Evolutionary conservation across 2,329 filamentous ascomycete genomes (phyloP), one percentile per base, ranked within the genome.

Genomic region (Neurospora sp.): DNA sequence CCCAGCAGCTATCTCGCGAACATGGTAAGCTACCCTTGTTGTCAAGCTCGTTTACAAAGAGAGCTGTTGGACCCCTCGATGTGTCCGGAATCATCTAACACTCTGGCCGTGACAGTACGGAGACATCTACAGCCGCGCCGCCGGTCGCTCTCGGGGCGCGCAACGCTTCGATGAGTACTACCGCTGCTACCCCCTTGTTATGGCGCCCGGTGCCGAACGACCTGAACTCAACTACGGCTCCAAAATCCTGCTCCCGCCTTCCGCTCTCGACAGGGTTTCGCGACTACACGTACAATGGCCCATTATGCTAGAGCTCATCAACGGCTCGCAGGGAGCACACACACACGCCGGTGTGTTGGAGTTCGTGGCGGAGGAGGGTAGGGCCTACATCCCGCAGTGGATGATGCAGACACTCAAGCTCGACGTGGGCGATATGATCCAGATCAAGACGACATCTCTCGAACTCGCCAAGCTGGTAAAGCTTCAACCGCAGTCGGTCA

Each of bases 141-240:
- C 68, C 66, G 73, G 71, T 46, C 83, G 85, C 71, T 81, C 84
- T 68, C 80, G 84, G 79, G 76, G 84, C 81, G 75, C 84, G 68
- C 91, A 93, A 76, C 92, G 94, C 72, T 99, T 99, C 83, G 95
- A 99, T 81, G 96, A 99, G 81, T 98, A 97, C 84, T 98, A 97
- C 82, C 91, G 96, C 77, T 97, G 94, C 84, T 99, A 98, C 78
- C 96, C 96, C 62, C 87, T 97, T 76, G 90, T 91, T 76, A 98
- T 99, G 94, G 89, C 97, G 73, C 93, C 94, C 13, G 94, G 95
- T 2, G 89, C 93, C 43, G 94, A 97, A 77, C 88, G 96, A 74
- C 91, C 92, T 68, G 91, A 94, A 75, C 90, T 97, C 72, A 98
- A 98, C 84, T 94, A 96, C 78, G 96, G 96, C 75, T 96, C 95